These are phyloP conservation scores for Cytidiella melzeri DNA, from an alignment of 768 basidiomycete genomes.

Conservation along the genomic window DNA sequence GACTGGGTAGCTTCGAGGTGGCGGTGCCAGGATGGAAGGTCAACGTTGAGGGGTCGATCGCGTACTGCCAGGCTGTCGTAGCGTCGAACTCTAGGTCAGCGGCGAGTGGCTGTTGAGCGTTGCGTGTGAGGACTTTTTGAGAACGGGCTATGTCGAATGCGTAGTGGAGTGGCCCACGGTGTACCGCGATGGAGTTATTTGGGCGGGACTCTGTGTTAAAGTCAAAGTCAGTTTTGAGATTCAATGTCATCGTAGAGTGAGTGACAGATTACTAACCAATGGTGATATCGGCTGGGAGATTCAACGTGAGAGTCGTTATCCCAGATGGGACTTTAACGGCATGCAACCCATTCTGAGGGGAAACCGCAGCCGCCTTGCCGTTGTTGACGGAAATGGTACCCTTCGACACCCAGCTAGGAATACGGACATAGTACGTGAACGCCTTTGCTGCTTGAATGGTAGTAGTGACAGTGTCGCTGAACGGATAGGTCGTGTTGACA, in stretches of 20 bases:
- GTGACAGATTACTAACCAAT: conserved; percentile 27
- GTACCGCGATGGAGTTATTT: conserved; percentile 45
- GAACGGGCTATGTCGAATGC: conserved; percentile 42
- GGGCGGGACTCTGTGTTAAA: conserved; percentile 39
- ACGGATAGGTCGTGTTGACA: conserved; percentile 46
- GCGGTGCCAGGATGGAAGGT: conserved; percentile 22
- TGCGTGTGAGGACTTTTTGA: conserved; percentile 32
- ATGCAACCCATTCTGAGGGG: conserved; percentile 40
- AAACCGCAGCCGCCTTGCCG: conserved; percentile 29
- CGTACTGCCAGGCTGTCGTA: conserved; percentile 44
- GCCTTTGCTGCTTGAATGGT: conserved; percentile 36
- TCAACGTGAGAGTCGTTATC: conserved; percentile 37
- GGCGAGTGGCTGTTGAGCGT: conserved; percentile 39
- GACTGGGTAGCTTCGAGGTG: conserved; percentile 22
- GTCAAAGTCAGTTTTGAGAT: neutral
- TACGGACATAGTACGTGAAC: conserved; percentile 43
- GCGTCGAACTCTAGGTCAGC: conserved; percentile 47
- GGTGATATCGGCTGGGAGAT: conserved; percentile 42
- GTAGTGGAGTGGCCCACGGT: conserved; percentile 49
- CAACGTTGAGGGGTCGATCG: conserved; percentile 41
- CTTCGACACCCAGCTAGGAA: conserved; percentile 43
- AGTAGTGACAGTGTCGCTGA: conserved; percentile 42
- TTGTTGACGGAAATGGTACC: conserved; percentile 40
- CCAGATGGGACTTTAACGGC: conserved; percentile 35
- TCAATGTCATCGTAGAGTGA: neutral